A percentile compares a stretch with the other conserved stretches of the same genome.
Conservation (phyloP, 441 rosid species). For the Pelargonium australe region DNA sequence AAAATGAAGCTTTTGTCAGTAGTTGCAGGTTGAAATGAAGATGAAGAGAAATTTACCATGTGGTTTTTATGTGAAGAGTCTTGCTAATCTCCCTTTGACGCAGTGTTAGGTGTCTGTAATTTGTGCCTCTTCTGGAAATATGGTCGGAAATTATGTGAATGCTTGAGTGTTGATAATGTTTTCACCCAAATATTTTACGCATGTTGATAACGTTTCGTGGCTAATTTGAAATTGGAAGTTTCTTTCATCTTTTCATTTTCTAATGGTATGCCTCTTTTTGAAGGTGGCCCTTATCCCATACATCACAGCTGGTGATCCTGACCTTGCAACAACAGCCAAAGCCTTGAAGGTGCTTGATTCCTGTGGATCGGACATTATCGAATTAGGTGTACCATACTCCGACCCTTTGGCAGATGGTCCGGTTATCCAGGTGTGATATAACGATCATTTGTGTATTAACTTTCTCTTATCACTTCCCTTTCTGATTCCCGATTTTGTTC, state of each 20-base stretch:
- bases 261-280: slow-evolving; percentile 22
- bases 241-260: not conserved
- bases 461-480: slow-evolving; percentile 3
- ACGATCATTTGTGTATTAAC: not conserved
- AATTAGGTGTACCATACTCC: slow-evolving; percentile 90
- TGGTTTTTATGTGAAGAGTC: too few relatives aligned
- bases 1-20: not conserved
- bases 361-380: slow-evolving; percentile 90
- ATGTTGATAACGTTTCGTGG: not conserved
- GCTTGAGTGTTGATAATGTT: not conserved
- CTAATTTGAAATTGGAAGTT: not conserved
- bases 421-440: slow-evolving; percentile 68
- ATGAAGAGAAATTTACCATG: not conserved
- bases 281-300: slow-evolving; percentile 90
- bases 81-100: too few relatives aligned
- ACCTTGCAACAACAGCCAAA: slow-evolving; percentile 80
- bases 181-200: not conserved
- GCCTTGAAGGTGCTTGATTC: slow-evolving; percentile 83
- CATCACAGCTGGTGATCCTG: slow-evolving; percentile 95
- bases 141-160: not conserved
- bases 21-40: not conserved
- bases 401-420: slow-evolving; percentile 98
- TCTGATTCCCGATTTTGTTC: slow-evolving; percentile 18
- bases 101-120: too few relatives aligned
- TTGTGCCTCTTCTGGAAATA: too few relatives aligned